A percentile compares a stretch with the other conserved stretches of the same genome.
These are phyloP conservation scores for Solanum lycopersicoides DNA, from an alignment of 257 asterid species.

Conservation along the genomic window DNA sequence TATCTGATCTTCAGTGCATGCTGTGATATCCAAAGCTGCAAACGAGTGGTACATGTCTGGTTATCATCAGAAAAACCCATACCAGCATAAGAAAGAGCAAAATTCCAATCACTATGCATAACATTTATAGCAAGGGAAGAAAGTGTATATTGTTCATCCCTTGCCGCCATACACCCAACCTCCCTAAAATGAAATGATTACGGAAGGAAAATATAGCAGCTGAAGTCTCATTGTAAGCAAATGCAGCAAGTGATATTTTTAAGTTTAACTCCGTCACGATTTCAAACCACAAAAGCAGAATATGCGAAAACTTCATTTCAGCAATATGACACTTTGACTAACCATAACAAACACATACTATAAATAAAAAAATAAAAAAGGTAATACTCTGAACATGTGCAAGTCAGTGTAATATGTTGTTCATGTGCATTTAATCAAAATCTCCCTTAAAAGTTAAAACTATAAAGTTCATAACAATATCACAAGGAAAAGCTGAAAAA, in stretches of 20 bases:
- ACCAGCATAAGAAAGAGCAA: neutral
- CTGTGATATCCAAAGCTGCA: constrained; percentile 7
- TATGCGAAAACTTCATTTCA: neutral
- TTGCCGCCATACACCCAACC: neutral
- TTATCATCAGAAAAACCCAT: neutral
- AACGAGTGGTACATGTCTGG: constrained; percentile 8
- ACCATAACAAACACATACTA: neutral
- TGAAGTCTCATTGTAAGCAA: neutral
- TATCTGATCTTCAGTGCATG: neutral
- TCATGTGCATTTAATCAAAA: neutral
- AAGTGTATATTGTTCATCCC: neutral
- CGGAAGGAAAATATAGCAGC: neutral
- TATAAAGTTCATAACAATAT: neutral
- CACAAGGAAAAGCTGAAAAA: neutral
- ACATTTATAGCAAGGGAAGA: neutral
- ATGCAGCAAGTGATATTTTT: neutral
- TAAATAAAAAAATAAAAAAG: neutral
- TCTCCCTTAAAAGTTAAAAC: neutral
- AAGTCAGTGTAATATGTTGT: neutral
- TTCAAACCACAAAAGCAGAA: neutral
- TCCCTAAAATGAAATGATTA: neutral
- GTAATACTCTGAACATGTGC: neutral
- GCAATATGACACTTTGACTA: neutral
- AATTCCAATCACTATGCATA: neutral
- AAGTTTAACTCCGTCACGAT: neutral